Evolutionary conservation across 2,329 filamentous ascomycete species (phyloP).

Genomic region (Neophaeococcomyces aloes): DNA sequence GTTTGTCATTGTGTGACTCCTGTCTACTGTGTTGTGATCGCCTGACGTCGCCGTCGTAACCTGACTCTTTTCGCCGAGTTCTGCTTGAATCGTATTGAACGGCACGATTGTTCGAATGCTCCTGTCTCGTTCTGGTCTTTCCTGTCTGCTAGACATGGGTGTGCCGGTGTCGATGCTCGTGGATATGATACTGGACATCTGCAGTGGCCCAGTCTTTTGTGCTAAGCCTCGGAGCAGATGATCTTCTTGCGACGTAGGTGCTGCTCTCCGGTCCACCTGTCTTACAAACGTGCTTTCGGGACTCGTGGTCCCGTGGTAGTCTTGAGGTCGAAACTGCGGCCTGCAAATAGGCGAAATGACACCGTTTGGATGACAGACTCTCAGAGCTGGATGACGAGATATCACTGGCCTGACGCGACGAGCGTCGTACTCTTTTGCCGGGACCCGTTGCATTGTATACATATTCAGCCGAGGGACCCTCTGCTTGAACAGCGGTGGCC

Average conservation of each 20-base stretch:
- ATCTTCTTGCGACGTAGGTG: conserved; percentile 16
- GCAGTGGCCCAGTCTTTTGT: conserved; percentile 8
- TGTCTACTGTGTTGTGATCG: neutral
- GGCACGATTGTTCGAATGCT: conserved; percentile 10
- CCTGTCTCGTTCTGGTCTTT: neutral
- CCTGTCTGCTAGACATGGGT: conserved; percentile 9
- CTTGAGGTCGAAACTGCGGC: neutral
- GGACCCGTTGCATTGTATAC: neutral
- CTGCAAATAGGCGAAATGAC: neutral
- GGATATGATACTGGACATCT: conserved; percentile 30
- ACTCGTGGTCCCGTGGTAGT: neutral
- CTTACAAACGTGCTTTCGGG: neutral
- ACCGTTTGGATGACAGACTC: neutral
- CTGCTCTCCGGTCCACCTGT: neutral
- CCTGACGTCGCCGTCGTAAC: neutral
- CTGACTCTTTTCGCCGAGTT: neutral
- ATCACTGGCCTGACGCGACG: neutral
- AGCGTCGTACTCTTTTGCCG: neutral
- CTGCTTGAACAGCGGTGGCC: neutral
- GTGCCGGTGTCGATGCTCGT: conserved; percentile 28
- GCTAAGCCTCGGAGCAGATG: conserved; percentile 20
- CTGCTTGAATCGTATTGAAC: conserved; percentile 15
- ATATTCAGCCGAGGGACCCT: neutral
- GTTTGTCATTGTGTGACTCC: conserved; percentile 15
- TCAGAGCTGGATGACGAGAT: neutral